Evolutionary conservation across 148 eudicot genomes (phyloP).

Genomic region (Camellia japonica): DNA sequence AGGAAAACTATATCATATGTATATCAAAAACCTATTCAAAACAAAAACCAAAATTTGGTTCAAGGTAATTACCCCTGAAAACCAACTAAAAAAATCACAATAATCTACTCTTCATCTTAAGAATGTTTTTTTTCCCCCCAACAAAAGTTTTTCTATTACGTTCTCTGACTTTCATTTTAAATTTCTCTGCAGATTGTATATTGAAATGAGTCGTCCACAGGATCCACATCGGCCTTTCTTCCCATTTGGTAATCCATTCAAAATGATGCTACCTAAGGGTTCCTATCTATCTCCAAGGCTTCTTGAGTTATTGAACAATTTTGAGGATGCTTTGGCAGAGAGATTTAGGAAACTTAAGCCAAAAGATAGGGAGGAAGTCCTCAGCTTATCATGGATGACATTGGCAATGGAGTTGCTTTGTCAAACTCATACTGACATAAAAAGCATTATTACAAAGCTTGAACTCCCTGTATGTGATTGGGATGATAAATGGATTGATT

Average conservation of each 20-base stretch:
- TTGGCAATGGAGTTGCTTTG: constrained; percentile 58
- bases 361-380: constrained; percentile 42
- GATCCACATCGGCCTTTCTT: constrained; percentile 70
- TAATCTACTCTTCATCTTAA: too few relatives aligned
- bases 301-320: constrained; percentile 44
- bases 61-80: too few relatives aligned
- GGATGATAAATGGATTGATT: constrained; percentile 92
- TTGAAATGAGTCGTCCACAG: constrained; percentile 68
- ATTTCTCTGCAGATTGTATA: constrained; percentile 32
- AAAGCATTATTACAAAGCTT: constrained; percentile 62
- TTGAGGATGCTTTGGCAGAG: constrained; percentile 61
- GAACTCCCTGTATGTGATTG: constrained; percentile 77
- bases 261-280: constrained; percentile 59
- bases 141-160: not conserved
- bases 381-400: constrained; percentile 77
- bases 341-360: constrained; percentile 64
- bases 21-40: too few relatives aligned
- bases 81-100: too few relatives aligned
- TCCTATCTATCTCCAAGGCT: constrained; percentile 59
- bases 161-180: not conserved
- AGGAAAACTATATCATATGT: too few relatives aligned
- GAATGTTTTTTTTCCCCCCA: not conserved
- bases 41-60: too few relatives aligned
- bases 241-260: constrained; percentile 73
- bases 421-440: constrained; percentile 68